Percentiles rank a stretch among this genome's conserved stretches.
phyloP scores from a whole-genome alignment of 208 protist genomes.

The Leishmania major region DNA sequence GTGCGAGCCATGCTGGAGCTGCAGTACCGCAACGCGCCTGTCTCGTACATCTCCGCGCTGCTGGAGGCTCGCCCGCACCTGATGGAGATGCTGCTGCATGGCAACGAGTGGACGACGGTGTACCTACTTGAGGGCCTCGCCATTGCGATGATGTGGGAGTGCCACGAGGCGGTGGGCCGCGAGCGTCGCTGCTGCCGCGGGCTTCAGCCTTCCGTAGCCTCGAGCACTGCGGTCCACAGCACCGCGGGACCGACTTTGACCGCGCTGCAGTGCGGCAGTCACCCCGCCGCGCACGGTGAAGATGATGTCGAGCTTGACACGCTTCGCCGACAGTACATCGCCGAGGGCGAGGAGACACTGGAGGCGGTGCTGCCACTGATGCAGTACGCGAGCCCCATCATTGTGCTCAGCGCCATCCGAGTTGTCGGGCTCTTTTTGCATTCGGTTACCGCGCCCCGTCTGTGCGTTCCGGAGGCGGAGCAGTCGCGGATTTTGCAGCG shows the following conservation, averaged over 20 bases:
- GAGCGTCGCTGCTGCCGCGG: not conserved
- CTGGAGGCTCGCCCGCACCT: constrained; percentile 87
- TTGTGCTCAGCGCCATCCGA: constrained; percentile 95
- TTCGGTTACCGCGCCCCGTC: constrained; percentile 30
- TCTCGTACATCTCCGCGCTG: constrained; percentile 30
- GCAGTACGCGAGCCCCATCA: constrained; percentile 95
- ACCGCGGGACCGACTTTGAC: not conserved
- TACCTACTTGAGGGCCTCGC: constrained; percentile 97
- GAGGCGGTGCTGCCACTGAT: constrained; percentile 95
- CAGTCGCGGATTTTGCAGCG: constrained; percentile 32
- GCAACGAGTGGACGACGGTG: constrained; percentile 97
- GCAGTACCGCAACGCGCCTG: constrained; percentile 36
- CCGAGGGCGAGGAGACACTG: constrained; percentile 71
- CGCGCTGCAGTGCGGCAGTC: not conserved
- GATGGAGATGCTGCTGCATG: constrained; percentile 90
- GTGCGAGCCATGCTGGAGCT: constrained; percentile 92
- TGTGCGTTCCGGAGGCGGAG: constrained; percentile 24
- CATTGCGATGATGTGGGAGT: constrained; percentile 37
- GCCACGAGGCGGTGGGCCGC: constrained; percentile 21
- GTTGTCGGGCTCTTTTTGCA: constrained; percentile 78
- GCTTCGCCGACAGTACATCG: constrained; percentile 15
- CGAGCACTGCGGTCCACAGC: not conserved
- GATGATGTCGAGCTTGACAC: constrained; percentile 12
- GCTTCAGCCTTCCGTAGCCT: not conserved
- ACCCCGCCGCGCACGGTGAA: constrained; percentile 4